phyloP scores from a whole-genome alignment of 2,329 filamentous ascomycete species.

The Scleromitrula shiraiana region DNA sequence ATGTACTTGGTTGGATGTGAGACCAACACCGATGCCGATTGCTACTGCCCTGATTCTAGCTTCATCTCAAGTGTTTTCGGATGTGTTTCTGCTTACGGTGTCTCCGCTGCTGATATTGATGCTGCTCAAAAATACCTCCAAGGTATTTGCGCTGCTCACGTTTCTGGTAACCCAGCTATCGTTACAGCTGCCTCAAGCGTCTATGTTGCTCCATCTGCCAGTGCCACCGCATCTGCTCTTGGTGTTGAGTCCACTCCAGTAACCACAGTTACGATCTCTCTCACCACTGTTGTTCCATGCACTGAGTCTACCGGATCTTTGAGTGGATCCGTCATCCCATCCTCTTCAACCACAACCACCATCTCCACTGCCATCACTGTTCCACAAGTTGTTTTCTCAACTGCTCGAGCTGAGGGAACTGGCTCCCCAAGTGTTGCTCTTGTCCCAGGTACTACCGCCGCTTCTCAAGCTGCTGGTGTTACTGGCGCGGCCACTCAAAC shows the following conservation, averaged over 20 bases:
- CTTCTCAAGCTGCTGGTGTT: constrained; percentile 13
- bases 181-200: constrained; percentile 64
- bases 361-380: constrained; percentile 42
- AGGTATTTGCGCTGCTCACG: constrained; percentile 76
- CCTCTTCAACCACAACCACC: constrained; percentile 41
- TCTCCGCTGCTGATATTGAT: constrained; percentile 55
- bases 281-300: constrained; percentile 45
- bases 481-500: constrained; percentile 11
- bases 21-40: constrained; percentile 73
- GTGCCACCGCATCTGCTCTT: constrained; percentile 10
- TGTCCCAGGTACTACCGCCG: constrained; percentile 30
- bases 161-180: constrained; percentile 74
- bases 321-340: constrained; percentile 39
- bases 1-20: constrained; percentile 64
- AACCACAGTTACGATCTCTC: constrained; percentile 41
- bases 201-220: constrained; percentile 45
- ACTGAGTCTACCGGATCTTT: constrained; percentile 32
- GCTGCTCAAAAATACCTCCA: constrained; percentile 76
- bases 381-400: constrained; percentile 43
- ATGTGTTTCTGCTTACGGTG: constrained; percentile 73
- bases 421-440: constrained; percentile 27
- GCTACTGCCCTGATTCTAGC: constrained; percentile 75
- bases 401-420: constrained; percentile 12
- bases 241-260: constrained; percentile 32
- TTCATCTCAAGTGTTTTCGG: constrained; percentile 74